Evolutionary conservation across 1,139 yeast genomes (phyloP).

Genomic region (Hyphopichia wangnamkhiaoensis): DNA sequence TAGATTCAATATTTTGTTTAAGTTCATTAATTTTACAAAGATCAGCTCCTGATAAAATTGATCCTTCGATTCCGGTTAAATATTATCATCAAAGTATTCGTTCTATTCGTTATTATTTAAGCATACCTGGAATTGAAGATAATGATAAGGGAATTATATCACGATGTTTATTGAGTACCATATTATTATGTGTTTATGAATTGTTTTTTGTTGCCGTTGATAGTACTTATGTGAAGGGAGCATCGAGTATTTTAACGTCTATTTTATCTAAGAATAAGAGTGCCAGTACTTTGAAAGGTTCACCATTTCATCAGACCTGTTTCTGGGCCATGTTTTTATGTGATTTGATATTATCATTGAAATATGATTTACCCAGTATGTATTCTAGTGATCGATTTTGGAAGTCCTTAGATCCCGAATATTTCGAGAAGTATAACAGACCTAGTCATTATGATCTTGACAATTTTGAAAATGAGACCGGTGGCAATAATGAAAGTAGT

Average conservation of each 20-base stretch:
- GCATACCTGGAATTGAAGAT: conserved; percentile 23
- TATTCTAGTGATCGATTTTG: conserved; percentile 32
- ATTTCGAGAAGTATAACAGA: conserved; percentile 17
- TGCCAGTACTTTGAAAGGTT: conserved; percentile 23
- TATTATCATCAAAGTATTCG: conserved; percentile 40
- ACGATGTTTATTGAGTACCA: conserved; percentile 38
- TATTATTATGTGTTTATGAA: conserved; percentile 40
- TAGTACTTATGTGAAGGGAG: conserved; percentile 38
- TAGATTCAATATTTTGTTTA: conserved; percentile 36
- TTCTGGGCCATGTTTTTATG: conserved; percentile 40
- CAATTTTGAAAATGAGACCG: not conserved
- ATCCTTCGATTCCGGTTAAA: conserved; percentile 32
- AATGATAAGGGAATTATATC: conserved; percentile 31
- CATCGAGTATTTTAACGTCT: conserved; percentile 31
- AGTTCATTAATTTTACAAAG: conserved; percentile 36
- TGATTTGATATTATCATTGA: conserved; percentile 37
- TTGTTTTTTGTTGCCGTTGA: conserved; percentile 40
- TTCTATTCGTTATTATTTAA: conserved; percentile 30
- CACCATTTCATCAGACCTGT: conserved; percentile 34
- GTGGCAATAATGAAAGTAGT: not conserved
- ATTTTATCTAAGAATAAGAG: conserved; percentile 23
- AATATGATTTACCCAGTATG: conserved; percentile 31
- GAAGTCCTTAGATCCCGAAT: conserved; percentile 33
- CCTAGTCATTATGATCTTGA: conserved; percentile 6
- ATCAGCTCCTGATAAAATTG: conserved; percentile 26